Evolutionary conservation across 1,284 basidiomycete species (phyloP).

Genomic region (Pseudomicrostroma phylloplanum): DNA sequence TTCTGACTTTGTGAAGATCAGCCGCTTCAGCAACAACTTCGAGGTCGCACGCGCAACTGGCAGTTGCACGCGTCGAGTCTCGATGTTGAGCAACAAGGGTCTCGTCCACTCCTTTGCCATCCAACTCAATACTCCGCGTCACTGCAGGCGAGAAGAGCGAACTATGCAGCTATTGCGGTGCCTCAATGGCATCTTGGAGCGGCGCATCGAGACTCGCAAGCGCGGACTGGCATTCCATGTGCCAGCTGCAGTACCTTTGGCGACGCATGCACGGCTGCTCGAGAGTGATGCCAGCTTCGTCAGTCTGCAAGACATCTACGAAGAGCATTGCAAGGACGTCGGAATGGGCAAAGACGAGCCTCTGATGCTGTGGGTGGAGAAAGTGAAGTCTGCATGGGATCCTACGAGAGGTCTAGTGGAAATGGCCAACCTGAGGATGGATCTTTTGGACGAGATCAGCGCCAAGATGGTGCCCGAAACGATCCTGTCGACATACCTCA

Average conservation of each 20-base stretch:
- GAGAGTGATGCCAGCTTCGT: constrained; percentile 88
- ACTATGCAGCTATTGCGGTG: constrained; percentile 86
- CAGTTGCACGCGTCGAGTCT: constrained; percentile 81
- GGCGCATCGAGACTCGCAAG: constrained; percentile 84
- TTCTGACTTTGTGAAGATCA: constrained; percentile 83
- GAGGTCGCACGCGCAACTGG: constrained; percentile 79
- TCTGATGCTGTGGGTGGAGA: constrained; percentile 48
- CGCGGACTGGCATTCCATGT: constrained; percentile 87
- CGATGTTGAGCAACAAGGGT: constrained; percentile 86
- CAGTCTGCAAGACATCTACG: constrained; percentile 87
- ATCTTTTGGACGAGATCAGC: constrained; percentile 82
- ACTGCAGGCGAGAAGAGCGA: constrained; percentile 85
- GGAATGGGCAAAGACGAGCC: constrained; percentile 84
- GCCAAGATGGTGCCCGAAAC: constrained; percentile 85
- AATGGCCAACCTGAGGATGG: constrained; percentile 70
- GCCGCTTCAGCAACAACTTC: constrained; percentile 82
- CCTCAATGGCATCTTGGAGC: constrained; percentile 63
- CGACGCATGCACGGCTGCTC: constrained; percentile 74
- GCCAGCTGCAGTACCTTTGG: constrained; percentile 78
- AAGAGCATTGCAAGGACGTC: constrained; percentile 72
- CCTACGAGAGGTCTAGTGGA: constrained; percentile 53
- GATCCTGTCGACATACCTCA: constrained; percentile 83
- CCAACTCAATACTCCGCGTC: constrained; percentile 78
- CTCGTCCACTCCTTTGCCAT: constrained; percentile 82
- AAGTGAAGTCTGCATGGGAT: constrained; percentile 31